phyloP scores from a whole-genome alignment of 106 monocot genomes.

The Apostasia shenzhenica region DNA sequence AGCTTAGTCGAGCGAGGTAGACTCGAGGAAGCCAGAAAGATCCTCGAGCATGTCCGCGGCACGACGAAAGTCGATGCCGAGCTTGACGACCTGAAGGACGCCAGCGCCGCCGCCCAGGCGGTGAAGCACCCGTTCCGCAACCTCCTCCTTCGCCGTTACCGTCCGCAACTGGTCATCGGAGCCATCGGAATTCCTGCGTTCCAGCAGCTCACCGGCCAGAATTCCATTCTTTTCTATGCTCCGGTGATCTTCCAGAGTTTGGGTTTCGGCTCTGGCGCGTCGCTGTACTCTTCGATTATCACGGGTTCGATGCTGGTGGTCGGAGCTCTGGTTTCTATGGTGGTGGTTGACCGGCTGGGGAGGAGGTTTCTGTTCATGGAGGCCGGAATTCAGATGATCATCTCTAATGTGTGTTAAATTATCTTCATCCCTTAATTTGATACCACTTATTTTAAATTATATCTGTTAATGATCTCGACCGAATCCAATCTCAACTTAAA shows the following conservation, averaged over 20 bases:
- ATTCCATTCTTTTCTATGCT: conserved; percentile 45
- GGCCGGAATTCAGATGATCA: conserved; percentile 50
- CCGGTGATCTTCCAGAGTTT: conserved; percentile 59
- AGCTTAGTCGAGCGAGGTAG: conserved; percentile 46
- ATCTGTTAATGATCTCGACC: not conserved
- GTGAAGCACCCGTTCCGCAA: conserved; percentile 54
- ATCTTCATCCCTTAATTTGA: not conserved
- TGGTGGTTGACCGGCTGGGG: conserved; percentile 29
- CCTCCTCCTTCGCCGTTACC: conserved; percentile 25
- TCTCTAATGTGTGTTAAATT: conserved; percentile 18
- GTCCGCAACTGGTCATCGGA: conserved; percentile 45
- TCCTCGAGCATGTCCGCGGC: conserved; percentile 35
- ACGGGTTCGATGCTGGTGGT: conserved; percentile 38
- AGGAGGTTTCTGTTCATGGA: conserved; percentile 52
- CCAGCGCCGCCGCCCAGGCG: conserved; percentile 30
- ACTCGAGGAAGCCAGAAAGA: conserved; percentile 28
- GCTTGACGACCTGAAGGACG: conserved; percentile 42
- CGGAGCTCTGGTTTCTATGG: conserved; percentile 36
- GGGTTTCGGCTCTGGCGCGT: conserved; percentile 39
- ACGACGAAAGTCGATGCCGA: conserved; percentile 33
- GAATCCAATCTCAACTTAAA: not conserved
- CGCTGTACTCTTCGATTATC: conserved; percentile 42
- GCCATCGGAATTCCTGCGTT: conserved; percentile 48
- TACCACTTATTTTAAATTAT: not conserved
- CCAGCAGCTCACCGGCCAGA: conserved; percentile 51